These are phyloP conservation scores for Penicillium palitans DNA, from an alignment of 2,329 filamentous ascomycete species.

Conservation along the genomic window DNA sequence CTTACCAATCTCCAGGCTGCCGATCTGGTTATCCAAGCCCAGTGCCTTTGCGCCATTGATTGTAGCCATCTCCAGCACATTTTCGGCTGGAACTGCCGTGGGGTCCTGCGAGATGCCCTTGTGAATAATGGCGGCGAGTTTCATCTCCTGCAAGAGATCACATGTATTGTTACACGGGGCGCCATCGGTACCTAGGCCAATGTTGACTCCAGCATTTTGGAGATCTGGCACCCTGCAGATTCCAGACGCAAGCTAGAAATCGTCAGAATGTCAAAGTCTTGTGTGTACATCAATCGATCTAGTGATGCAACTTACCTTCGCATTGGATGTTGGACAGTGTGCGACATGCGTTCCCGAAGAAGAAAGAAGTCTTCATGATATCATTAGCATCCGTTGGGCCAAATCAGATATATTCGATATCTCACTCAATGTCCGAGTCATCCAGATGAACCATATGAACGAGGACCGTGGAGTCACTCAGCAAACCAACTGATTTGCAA, in stretches of 20 bases:
- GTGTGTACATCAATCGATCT: no score
- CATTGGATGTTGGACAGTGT: no score
- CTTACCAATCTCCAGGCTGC: conserved; percentile 37
- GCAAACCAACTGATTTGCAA: no score
- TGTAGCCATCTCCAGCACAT: conserved; percentile 52
- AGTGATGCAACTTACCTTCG: no score
- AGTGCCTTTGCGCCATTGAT: conserved; percentile 51
- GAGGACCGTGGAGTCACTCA: no score
- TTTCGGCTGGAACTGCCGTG: conserved; percentile 44
- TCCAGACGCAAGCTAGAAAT: conserved; percentile 47
- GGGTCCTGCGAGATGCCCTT: conserved; percentile 48
- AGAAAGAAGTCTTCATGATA: no score
- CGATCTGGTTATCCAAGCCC: conserved; percentile 41
- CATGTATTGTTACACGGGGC: conserved; percentile 56
- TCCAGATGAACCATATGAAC: no score
- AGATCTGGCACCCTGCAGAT: conserved; percentile 51
- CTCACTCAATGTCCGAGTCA: no score
- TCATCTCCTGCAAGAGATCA: conserved; percentile 56
- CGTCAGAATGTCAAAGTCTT: background rate
- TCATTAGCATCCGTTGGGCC: no score
- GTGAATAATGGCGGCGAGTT: conserved; percentile 53
- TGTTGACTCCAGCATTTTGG: conserved; percentile 46
- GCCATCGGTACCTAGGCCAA: conserved; percentile 54
- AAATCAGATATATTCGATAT: no score
- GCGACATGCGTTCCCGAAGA: no score